Evolutionary conservation across 257 asterid species (phyloP), one percentile per base, ranked within the genome.

Genomic region (Solanum chaucha): DNA sequence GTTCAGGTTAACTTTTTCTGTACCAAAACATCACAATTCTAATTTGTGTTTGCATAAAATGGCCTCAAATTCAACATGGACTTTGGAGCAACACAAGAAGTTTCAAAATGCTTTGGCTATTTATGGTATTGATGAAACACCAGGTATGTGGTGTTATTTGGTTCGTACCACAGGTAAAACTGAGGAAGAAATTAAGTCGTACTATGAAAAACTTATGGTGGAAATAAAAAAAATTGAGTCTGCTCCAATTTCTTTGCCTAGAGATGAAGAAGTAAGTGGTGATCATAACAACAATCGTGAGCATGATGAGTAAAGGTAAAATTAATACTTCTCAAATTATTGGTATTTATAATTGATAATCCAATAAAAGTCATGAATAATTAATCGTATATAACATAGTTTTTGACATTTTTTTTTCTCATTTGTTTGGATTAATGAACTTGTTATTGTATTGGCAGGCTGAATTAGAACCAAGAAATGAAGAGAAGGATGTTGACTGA

Each of bases 51-150:
- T 40, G 26, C 19, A 80, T 41, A 10, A 89, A 92, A 92, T 94
- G 91, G 88, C 88, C 15, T 90, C 94, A 14, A 91, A 44, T 38
- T 89, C 93, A n/a, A 44, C 78, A 0, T 95, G 98, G 98, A 94
- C 92, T 0, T 77, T 86, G 2, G 83, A 68, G 89, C 89, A 95
- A 82, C 92, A 93, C 91, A 94, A 94, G 92, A 78, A 67, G 86
- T 94, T 95, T 75, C 96, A 95, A 90, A 87, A 91, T 55, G 96
- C 95, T 17, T 65, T 95, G 87, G 93, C 95, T 1, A 72, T 64
- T n/a, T 92, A 84, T 88, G 92, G 91, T 87, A 26, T 67, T 67
- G 82, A 90, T 87, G 90, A 90, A 51, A 83, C 91, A 22, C 92
- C 95, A 9, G 97, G 91, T 55, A 24, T 93, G 71, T 95, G 97